phyloP scores from a whole-genome alignment of 305 asterid species.

The Caryopteris hybrid region DNA sequence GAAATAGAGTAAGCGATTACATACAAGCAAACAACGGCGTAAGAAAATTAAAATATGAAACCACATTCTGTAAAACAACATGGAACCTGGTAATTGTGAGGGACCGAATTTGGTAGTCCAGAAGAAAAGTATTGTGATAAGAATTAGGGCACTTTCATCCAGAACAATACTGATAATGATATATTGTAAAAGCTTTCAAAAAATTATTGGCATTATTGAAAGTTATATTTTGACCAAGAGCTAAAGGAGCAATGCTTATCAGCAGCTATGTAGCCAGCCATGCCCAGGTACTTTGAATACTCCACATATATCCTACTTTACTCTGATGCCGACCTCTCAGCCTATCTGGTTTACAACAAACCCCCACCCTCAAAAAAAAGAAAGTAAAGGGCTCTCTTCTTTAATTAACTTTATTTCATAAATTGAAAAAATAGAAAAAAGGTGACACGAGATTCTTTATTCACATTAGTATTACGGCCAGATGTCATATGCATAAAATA shows the following conservation, averaged over 20 bases:
- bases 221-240: slow-evolving; percentile 15
- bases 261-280: too few species aligned
- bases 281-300: slow-evolving; percentile 48
- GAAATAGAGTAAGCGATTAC: too few species aligned
- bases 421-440: too few species aligned
- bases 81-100: too few species aligned
- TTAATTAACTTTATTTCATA: too few species aligned
- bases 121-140: slow-evolving; percentile 25
- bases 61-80: too few species aligned
- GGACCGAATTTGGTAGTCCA: background rate
- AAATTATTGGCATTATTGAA: background rate
- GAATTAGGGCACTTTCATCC: slow-evolving; percentile 39
- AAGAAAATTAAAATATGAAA: too few species aligned
- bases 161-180: slow-evolving; percentile 22
- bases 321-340: slow-evolving; percentile 35
- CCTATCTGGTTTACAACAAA: slow-evolving; percentile 16
- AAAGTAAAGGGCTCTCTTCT: background rate
- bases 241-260: slow-evolving; percentile 7
- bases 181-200: background rate
- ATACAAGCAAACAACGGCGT: too few species aligned
- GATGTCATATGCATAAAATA: too few species aligned
- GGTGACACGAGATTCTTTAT: too few species aligned
- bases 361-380: background rate
- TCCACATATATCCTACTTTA: slow-evolving; percentile 32
- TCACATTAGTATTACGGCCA: too few species aligned